phyloP scores from a whole-genome alignment of 495 filamentous ascomycete species.

The Aspergillus wentii region DNA sequence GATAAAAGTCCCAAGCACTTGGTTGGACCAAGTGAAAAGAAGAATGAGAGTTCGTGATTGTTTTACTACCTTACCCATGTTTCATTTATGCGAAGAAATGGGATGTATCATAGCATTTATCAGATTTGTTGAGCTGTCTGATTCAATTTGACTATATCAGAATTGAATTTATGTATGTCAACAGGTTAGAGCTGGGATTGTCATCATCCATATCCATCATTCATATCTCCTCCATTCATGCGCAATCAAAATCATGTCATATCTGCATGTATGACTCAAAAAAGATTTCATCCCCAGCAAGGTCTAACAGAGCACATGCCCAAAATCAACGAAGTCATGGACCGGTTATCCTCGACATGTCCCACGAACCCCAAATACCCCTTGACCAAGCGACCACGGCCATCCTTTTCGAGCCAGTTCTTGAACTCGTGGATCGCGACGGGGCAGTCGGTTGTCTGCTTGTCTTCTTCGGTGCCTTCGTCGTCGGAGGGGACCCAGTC shows the following conservation, averaged over 20 bases:
- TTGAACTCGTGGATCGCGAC: constrained; percentile 10
- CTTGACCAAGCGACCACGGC: not conserved
- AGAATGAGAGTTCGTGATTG: too few relatives aligned
- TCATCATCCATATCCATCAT: not conserved
- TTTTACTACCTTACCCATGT: too few relatives aligned
- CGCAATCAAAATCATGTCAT: too few relatives aligned
- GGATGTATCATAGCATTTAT: too few relatives aligned
- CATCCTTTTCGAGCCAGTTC: not conserved
- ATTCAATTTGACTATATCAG: not conserved
- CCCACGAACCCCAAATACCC: constrained; percentile 14
- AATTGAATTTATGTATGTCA: too few relatives aligned
- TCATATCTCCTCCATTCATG: too few relatives aligned
- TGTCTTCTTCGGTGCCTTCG: constrained; percentile 5
- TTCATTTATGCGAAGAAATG: too few relatives aligned
- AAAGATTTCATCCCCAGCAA: not conserved
- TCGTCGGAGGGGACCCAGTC: constrained; percentile 6
- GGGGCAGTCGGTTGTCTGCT: constrained; percentile 4
- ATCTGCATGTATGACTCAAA: not conserved
- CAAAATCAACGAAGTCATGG: constrained; percentile 11
- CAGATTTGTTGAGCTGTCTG: not conserved
- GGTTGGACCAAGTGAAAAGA: too few relatives aligned
- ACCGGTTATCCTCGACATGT: constrained; percentile 12
- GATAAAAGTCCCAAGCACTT: too few relatives aligned
- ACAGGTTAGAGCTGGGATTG: too few relatives aligned
- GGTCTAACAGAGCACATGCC: constrained; percentile 8